These are phyloP conservation scores for Yarrowia sp. DNA, from an alignment of 805 yeast species.

Conservation along the genomic window DNA sequence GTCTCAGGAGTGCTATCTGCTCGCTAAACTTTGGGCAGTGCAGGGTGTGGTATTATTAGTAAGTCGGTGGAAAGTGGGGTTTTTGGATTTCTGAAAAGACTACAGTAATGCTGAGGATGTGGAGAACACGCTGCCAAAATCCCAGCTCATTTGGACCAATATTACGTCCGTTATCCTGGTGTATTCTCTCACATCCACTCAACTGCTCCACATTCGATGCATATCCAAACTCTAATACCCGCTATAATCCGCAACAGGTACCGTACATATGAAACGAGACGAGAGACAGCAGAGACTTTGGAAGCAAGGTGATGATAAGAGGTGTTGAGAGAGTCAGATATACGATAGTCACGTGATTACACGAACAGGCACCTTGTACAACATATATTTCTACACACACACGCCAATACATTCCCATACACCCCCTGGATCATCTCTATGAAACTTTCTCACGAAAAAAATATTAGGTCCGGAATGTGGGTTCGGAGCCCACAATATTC, in stretches of 20 bases:
- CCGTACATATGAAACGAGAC: background rate
- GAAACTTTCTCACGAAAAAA: no score
- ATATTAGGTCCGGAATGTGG: no score
- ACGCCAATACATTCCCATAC: no score
- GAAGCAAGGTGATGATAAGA: background rate
- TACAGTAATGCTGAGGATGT: no score
- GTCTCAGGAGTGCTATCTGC: background rate
- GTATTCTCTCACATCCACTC: no score
- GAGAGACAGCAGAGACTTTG: background rate
- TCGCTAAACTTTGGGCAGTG: constrained; percentile 21
- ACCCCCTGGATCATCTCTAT: no score
- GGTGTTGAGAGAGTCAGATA: no score
- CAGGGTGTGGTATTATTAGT: background rate
- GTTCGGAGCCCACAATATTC: no score
- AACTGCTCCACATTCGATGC: constrained; percentile 14
- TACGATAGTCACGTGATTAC: background rate
- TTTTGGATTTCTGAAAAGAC: no score
- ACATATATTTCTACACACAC: background rate
- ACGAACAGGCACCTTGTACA: background rate
- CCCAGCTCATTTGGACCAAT: background rate
- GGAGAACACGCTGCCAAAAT: background rate
- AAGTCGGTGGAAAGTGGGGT: background rate
- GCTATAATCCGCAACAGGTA: background rate
- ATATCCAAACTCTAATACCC: constrained; percentile 14
- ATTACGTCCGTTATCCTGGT: no score